A percentile compares a stretch with the other conserved stretches of the same genome.
Evolutionary conservation across 2,329 filamentous ascomycete species (phyloP).

Genomic region (Beauveria sp.): DNA sequence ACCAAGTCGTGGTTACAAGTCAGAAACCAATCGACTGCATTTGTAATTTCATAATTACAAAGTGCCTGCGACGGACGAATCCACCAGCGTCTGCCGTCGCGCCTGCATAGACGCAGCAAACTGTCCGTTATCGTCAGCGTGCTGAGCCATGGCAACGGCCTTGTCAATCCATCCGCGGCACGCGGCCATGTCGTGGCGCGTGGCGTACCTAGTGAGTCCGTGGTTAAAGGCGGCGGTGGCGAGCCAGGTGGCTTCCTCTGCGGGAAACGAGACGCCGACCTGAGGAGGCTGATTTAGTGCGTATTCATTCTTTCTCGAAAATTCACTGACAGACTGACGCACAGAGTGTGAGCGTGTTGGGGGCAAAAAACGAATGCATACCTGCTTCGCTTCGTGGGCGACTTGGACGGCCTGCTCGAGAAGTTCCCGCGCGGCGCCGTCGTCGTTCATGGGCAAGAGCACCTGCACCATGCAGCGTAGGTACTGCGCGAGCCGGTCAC

Average conservation of each 20-base stretch:
- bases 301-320: too few species aligned
- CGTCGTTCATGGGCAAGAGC: constrained; percentile 46
- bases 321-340: too few species aligned
- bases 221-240: constrained; percentile 62
- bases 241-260: constrained; percentile 69
- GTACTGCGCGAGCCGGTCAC: constrained; percentile 61
- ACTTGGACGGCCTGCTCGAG: constrained; percentile 55
- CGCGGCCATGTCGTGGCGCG: constrained; percentile 39
- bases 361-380: constrained; percentile 20
- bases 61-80: neutral
- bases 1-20: too few species aligned
- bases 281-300: constrained; percentile 13
- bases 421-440: constrained; percentile 48
- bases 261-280: constrained; percentile 47
- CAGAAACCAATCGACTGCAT: too few species aligned
- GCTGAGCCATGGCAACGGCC: constrained; percentile 54
- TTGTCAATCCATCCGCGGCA: constrained; percentile 56
- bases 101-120: constrained; percentile 37
- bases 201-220: constrained; percentile 56
- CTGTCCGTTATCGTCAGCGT: constrained; percentile 44
- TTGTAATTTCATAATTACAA: neutral
- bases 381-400: constrained; percentile 41
- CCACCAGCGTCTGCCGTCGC: constrained; percentile 34
- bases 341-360: too few species aligned
- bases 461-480: constrained; percentile 69